phyloP scores from a whole-genome alignment of 2,329 filamentous ascomycete species.

The Mollisiaceae sp. region DNA sequence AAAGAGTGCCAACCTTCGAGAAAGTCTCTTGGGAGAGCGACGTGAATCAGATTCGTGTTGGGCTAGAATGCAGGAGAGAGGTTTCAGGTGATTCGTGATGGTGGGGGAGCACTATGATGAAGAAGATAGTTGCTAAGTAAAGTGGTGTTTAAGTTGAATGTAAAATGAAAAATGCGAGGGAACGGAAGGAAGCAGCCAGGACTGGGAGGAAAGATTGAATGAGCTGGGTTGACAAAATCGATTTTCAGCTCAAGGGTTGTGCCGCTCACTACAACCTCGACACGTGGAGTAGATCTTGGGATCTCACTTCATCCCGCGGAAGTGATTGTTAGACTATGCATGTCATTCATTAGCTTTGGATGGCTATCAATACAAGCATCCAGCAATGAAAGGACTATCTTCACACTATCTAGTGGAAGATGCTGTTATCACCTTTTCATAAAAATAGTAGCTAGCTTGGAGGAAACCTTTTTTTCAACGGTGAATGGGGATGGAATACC shows the following conservation, averaged over 20 bases:
- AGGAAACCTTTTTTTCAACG: background rate
- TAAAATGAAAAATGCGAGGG: background rate
- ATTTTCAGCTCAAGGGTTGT: background rate
- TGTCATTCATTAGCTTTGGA: background rate
- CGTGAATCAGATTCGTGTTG: background rate
- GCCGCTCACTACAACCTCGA: background rate
- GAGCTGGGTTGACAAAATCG: background rate
- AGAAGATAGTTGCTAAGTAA: background rate
- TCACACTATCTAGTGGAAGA: background rate
- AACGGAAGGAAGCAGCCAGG: background rate
- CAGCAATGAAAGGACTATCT: background rate
- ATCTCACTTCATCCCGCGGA: background rate
- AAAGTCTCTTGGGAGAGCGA: background rate
- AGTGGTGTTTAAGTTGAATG: background rate
- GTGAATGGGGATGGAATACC: background rate
- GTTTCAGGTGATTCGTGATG: background rate
- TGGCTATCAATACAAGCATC: background rate
- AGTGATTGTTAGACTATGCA: background rate
- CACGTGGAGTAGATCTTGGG: slow-evolving; percentile 6
- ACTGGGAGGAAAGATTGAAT: background rate
- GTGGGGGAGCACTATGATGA: background rate
- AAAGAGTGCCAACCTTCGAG: background rate
- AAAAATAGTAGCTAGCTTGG: background rate
- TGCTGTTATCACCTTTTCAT: background rate
- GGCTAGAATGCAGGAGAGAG: too few species aligned